Evolutionary conservation across 805 yeast species (phyloP).

Genomic region (Metschnikowia continentalis): DNA sequence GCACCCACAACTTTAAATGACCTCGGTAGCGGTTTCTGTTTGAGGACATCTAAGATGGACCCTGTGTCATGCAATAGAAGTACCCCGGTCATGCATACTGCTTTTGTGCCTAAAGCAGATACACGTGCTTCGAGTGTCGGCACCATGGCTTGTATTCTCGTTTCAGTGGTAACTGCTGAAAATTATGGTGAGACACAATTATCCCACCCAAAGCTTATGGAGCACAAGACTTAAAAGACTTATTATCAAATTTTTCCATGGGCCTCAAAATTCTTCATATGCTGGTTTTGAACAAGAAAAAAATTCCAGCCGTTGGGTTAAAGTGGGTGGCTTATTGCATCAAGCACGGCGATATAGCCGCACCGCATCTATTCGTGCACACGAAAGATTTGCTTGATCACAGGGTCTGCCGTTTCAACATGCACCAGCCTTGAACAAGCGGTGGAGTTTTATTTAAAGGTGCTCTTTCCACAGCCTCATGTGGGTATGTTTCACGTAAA

Average conservation of each 20-base stretch:
- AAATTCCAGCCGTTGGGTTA: not conserved
- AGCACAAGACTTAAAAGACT: not conserved
- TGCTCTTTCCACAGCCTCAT: not conserved
- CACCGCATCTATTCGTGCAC: conserved; percentile 1
- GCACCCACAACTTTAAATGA: not conserved
- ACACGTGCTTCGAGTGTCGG: not conserved
- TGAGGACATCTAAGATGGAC: not conserved
- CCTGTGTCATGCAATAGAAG: conserved; percentile 1
- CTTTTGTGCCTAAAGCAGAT: not conserved
- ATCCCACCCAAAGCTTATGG: not conserved
- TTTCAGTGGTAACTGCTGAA: not conserved
- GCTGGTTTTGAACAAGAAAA: not conserved
- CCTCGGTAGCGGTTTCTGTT: not conserved
- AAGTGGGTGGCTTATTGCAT: not conserved
- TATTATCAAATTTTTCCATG: not conserved
- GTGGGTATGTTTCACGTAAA: not conserved
- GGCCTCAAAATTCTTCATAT: not conserved
- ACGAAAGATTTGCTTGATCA: not conserved
- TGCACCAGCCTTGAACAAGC: not conserved
- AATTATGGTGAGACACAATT: not conserved
- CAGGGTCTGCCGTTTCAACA: not conserved
- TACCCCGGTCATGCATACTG: conserved; percentile 1
- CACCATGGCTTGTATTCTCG: not conserved
- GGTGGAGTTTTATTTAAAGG: not conserved
- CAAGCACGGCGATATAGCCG: not conserved